phyloP scores from a whole-genome alignment of 2,329 filamentous ascomycete species.

The Aureobasidium subglaciale region DNA sequence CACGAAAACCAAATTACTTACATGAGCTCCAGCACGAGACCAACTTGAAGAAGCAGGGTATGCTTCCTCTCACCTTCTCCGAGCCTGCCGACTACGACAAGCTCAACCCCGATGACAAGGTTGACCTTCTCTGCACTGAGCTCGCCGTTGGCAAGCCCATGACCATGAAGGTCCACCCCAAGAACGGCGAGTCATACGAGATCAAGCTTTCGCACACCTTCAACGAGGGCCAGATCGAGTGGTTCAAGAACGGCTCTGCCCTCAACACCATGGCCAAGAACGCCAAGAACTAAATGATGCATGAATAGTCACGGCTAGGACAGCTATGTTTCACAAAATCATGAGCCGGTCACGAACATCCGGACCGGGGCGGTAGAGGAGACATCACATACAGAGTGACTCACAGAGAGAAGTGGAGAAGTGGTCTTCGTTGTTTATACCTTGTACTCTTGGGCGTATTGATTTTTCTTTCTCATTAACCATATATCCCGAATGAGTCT shows the following conservation, averaged over 20 bases:
- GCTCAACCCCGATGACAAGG: conserved; percentile 85
- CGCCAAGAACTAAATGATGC: conserved; percentile 11
- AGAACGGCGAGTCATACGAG: conserved; percentile 67
- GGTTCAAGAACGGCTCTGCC: conserved; percentile 97
- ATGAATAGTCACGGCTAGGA: conserved; percentile 11
- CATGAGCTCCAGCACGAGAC: no score
- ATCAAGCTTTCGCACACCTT: conserved; percentile 88
- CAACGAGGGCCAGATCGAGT: conserved; percentile 96
- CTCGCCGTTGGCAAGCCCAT: conserved; percentile 88
- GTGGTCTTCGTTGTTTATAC: conserved; percentile 15
- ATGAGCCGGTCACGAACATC: conserved; percentile 8
- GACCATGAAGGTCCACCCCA: conserved; percentile 85
- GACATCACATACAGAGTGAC: conserved; percentile 11
- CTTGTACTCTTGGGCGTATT: conserved; percentile 17
- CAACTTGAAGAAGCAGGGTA: conserved; percentile 99
- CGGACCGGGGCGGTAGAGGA: conserved; percentile 9
- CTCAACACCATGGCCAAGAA: conserved; percentile 95
- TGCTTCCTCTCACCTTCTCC: conserved; percentile 94
- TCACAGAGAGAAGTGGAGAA: conserved; percentile 5
- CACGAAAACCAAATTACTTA: no score
- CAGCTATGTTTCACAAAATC: conserved; percentile 9
- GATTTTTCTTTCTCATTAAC: conserved; percentile 13
- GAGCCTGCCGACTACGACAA: conserved; percentile 97
- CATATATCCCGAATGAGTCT: conserved; percentile 11
- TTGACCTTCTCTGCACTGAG: conserved; percentile 84